Evolutionary conservation across 164 flowering plant species (phyloP).

Genomic region (Magnolia sinica): DNA sequence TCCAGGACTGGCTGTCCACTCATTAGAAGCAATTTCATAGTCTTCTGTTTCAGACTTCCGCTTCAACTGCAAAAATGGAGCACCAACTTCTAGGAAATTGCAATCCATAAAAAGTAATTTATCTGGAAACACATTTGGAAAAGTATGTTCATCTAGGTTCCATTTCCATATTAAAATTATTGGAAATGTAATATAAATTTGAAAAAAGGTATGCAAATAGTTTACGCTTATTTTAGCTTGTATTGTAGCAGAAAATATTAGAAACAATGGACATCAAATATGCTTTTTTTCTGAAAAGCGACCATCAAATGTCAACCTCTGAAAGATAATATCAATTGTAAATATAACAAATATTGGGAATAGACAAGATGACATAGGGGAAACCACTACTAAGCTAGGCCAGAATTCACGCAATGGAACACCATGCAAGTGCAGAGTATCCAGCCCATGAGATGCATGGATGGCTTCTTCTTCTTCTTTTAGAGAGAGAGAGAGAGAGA

Average conservation of each 20-base stretch:
- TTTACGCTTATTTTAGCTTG: no score
- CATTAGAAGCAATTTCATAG: slow-evolving; percentile 39
- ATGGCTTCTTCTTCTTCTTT: no score
- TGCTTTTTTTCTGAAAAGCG: background rate
- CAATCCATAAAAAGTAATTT: background rate
- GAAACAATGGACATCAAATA: background rate
- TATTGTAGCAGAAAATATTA: background rate
- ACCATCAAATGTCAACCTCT: background rate
- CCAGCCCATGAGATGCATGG: no score
- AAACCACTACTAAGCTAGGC: no score
- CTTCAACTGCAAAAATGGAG: slow-evolving; percentile 37
- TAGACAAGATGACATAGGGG: no score
- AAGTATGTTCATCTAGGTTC: background rate
- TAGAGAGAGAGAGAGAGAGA: no score
- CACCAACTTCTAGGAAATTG: slow-evolving; percentile 1
- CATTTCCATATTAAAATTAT: background rate
- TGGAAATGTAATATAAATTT: background rate
- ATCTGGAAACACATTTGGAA: slow-evolving; percentile 1
- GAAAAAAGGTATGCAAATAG: background rate
- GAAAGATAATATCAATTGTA: no score
- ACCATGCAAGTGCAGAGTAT: no score
- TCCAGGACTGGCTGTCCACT: slow-evolving; percentile 32
- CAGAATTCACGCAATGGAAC: no score
- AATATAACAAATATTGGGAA: no score
- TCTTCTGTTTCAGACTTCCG: slow-evolving; percentile 48